Evolutionary conservation across 345 rosid species (phyloP).

Genomic region (Luvunga scandens): DNA sequence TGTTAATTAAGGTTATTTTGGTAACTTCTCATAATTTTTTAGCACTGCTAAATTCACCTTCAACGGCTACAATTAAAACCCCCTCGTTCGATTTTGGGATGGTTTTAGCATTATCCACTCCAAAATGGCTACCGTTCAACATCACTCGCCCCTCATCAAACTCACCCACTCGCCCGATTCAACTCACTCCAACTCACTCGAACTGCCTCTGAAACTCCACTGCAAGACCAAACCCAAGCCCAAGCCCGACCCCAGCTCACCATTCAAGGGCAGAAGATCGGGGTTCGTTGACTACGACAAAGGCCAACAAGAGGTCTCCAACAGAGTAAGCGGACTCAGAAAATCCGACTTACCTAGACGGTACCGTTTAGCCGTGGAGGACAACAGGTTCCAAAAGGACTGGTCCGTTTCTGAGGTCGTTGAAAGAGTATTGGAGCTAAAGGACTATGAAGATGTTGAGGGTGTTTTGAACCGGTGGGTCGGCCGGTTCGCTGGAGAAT

Average conservation of each 20-base stretch:
- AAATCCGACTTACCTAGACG: conserved; percentile 64
- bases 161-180: conserved; percentile 14
- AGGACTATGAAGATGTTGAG: conserved; percentile 54
- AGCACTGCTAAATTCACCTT: too few species aligned
- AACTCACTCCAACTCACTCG: conserved; percentile 7
- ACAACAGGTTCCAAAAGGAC: conserved; percentile 83
- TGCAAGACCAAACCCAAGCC: conserved; percentile 34
- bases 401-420: conserved; percentile 79
- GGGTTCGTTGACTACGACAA: conserved; percentile 75
- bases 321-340: conserved; percentile 57
- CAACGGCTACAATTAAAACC: not conserved
- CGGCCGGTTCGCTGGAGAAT: conserved; percentile 77
- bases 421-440: conserved; percentile 49
- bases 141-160: conserved; percentile 11
- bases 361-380: conserved; percentile 51
- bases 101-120: conserved; percentile 4
- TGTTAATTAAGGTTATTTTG: not conserved
- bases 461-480: conserved; percentile 73
- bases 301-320: conserved; percentile 61
- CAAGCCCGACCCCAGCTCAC: conserved; percentile 22
- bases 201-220: conserved; percentile 3
- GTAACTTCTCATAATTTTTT: not conserved
- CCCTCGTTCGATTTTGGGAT: not conserved
- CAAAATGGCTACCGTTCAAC: conserved; percentile 21
- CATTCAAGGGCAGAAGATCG: conserved; percentile 50